A percentile compares a stretch with the other conserved stretches of the same genome.
Conservation (phyloP, 164 flowering plant genomes). For the Chimonanthus praecox region DNA sequence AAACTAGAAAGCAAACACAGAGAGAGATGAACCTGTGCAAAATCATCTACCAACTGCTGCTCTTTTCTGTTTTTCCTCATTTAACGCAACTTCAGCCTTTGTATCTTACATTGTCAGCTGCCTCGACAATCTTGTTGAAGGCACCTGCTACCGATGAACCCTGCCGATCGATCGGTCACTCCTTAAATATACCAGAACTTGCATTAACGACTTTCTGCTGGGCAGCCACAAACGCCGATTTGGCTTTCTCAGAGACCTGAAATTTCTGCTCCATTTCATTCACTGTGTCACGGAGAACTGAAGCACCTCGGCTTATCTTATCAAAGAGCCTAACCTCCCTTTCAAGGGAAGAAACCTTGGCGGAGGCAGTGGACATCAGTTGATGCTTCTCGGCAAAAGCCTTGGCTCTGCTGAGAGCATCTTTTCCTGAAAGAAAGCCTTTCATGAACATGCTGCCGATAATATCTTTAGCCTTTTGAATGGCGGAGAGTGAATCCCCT, state of each 20-base stretch:
- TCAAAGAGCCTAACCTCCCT: slow-evolving; percentile 75
- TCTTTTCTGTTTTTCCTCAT: slow-evolving; percentile 58
- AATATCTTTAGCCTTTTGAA: slow-evolving; percentile 90
- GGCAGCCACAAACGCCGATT: slow-evolving; percentile 80
- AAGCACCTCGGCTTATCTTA: slow-evolving; percentile 69
- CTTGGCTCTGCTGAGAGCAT: slow-evolving; percentile 75
- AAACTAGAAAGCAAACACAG: too few species aligned
- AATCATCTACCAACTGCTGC: slow-evolving; percentile 48
- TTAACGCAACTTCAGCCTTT: slow-evolving; percentile 57
- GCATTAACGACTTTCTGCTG: slow-evolving; percentile 76
- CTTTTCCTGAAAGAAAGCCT: slow-evolving; percentile 85
- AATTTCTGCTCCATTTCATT: slow-evolving; percentile 83
- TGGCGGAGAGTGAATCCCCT: slow-evolving; percentile 55
- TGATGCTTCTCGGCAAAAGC: slow-evolving; percentile 79
- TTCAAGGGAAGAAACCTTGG: slow-evolving; percentile 77
- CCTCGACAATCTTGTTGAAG: slow-evolving; percentile 72
- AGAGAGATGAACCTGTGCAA: slow-evolving; percentile 48
- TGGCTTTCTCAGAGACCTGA: slow-evolving; percentile 89
- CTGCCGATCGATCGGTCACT: slow-evolving; percentile 60
- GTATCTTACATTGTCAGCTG: slow-evolving; percentile 88
- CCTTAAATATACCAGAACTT: slow-evolving; percentile 88
- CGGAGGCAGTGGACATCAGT: slow-evolving; percentile 79
- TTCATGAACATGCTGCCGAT: slow-evolving; percentile 83
- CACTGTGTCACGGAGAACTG: slow-evolving; percentile 71
- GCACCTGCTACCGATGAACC: slow-evolving; percentile 87